These are phyloP conservation scores for Diospyros lotus DNA, from an alignment of 148 eudicot genomes.

Conservation along the genomic window DNA sequence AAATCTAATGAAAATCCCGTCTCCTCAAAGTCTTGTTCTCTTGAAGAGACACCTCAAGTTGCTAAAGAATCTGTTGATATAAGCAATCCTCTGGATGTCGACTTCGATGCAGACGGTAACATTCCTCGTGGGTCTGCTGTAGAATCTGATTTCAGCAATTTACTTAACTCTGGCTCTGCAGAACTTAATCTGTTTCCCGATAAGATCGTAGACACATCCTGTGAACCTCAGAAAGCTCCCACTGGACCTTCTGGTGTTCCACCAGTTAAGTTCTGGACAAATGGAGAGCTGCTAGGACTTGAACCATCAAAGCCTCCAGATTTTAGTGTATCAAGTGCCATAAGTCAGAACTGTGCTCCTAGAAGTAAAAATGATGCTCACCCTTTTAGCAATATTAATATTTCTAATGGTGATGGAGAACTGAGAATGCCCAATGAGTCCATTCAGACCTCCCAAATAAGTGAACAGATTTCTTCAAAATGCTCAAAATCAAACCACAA, in stretches of 20 bases:
- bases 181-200: conserved; percentile 14
- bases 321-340: conserved; percentile 28
- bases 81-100: conserved; percentile 14
- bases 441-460: conserved; percentile 21
- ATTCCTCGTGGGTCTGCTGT: conserved; percentile 15
- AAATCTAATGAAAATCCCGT: conserved; percentile 9
- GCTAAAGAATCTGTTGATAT: not conserved
- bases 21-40: not conserved
- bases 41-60: too few species aligned
- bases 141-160: conserved; percentile 30
- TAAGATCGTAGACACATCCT: conserved; percentile 14
- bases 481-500: conserved; percentile 20
- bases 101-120: conserved; percentile 8
- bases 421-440: conserved; percentile 21
- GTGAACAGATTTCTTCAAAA: conserved; percentile 13
- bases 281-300: conserved; percentile 79
- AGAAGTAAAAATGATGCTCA: conserved; percentile 10
- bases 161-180: conserved; percentile 20
- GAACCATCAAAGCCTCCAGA: conserved; percentile 93
- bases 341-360: conserved; percentile 18
- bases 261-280: conserved; percentile 69
- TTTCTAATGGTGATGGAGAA: conserved; percentile 19
- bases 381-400: conserved; percentile 13
- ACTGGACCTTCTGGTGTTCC: conserved; percentile 31
- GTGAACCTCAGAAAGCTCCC: conserved; percentile 28